Base-by-base conservation (phyloP, 208 protist genomes). In the Balamuthia mandrillaris region DNA sequence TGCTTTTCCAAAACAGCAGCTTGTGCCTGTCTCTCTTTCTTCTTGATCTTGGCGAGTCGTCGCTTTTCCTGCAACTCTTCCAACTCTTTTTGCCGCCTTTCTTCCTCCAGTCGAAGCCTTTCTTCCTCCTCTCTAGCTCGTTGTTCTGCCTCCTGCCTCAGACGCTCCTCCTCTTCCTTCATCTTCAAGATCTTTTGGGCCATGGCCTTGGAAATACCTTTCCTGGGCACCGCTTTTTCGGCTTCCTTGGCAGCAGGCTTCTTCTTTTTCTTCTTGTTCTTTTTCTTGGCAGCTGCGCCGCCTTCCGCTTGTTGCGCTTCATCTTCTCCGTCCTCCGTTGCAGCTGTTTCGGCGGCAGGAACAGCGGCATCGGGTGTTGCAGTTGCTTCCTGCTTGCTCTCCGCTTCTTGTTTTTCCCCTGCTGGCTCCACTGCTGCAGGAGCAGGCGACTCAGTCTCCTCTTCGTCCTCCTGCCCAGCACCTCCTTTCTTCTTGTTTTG, bases 251-350 rank as follows among this genome's bases (percentile, higher is more conserved):
- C 52, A 33, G 41, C 37, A 10, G 74, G 51, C 63, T 85, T 85
- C 58, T 54, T 74, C 37, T 74, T 47, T 41, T 75, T 82, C 45
- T 85, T 60, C 63, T 85, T 85, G 18, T 85, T 39, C 41, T 74
- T 68, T 27, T 74, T 85, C 49, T 85, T 85, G 3, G 21, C 16
- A 56, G 18, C 18, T n/a, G 16, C 61, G 18, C 31, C 21, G 18
- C 24, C 24, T 70, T 18, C 61, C 18, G 61, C 18, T 70, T 70
- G 61, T n/a, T 70, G 61, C 61, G 18, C 61, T 39, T 70, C 61
- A n/a, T 70, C 77, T 6, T 21, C 77, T 44, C 63, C 63, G 21
- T 45, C 29, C 63, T 72, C n/a, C 18, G 49, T n/a, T 56, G 49
- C 49, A 56, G 49, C n/a, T n/a, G n/a, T n/a, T n/a, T n/a, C n/a